A percentile compares a stretch with the other conserved stretches of the same genome.
These are phyloP conservation scores for Citrus mangshanensis DNA, from an alignment of 345 rosid genomes.

Conservation along the genomic window DNA sequence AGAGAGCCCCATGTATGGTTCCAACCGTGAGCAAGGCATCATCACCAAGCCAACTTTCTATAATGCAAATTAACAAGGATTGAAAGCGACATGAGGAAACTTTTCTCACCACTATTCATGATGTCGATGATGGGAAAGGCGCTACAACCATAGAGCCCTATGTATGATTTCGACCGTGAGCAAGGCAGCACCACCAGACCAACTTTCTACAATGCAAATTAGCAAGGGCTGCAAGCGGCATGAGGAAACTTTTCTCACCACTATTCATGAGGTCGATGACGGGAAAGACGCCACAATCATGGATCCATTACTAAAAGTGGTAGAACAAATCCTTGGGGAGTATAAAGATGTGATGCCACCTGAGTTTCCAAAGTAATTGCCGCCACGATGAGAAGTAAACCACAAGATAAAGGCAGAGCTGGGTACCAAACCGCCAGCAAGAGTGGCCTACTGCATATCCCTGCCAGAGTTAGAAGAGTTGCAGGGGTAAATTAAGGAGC, in stretches of 20 bases:
- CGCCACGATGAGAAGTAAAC: too few relatives aligned
- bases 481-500: rapidly evolving
- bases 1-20: too few relatives aligned
- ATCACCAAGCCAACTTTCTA: neutral
- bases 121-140: rapidly evolving
- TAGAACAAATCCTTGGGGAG: too few relatives aligned
- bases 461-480: too few relatives aligned
- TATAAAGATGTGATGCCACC: too few relatives aligned
- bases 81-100: neutral
- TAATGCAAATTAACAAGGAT: neutral
- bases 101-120: neutral
- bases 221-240: neutral
- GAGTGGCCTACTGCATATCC: rapidly evolving
- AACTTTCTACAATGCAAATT: neutral
- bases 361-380: too few relatives aligned
- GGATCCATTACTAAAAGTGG: too few relatives aligned
- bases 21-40: neutral
- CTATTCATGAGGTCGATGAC: neutral
- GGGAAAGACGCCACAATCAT: too few relatives aligned
- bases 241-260: neutral
- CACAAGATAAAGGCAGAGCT: too few relatives aligned
- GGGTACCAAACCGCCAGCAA: rapidly evolving
- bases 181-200: neutral
- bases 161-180: too few relatives aligned
- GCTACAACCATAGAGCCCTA: too few relatives aligned